phyloP scores from a whole-genome alignment of 352 stramenopile genomes.

The Phytophthora sp. region DNA sequence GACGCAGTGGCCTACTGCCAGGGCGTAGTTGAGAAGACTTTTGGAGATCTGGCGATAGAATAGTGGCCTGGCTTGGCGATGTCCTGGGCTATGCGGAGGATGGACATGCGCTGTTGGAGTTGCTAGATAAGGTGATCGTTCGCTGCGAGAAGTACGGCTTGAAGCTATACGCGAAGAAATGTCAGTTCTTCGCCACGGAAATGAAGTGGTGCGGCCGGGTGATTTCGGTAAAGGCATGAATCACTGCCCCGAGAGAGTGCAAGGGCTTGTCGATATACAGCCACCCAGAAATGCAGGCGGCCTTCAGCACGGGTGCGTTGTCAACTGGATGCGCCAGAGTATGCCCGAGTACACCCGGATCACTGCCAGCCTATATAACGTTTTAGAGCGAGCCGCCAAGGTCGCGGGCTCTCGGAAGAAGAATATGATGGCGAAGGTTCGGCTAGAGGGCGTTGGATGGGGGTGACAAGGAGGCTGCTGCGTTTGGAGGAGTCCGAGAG shows the following conservation, averaged over 20 bases:
- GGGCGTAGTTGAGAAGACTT: conserved; percentile 3
- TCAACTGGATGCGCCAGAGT: conserved; percentile 38
- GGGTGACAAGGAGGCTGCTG: not conserved
- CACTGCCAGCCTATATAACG: not conserved
- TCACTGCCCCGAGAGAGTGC: conserved; percentile 24
- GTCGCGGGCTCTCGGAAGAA: not conserved
- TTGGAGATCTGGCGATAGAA: not conserved
- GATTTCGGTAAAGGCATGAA: conserved; percentile 27
- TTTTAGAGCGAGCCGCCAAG: conserved; percentile 15
- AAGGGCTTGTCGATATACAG: conserved; percentile 31
- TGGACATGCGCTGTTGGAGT: conserved; percentile 6
- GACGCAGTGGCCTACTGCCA: conserved; percentile 8
- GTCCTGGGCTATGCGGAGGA: conserved; percentile 6
- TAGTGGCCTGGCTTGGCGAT: conserved; percentile 9
- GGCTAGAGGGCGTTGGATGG: conserved; percentile 13
- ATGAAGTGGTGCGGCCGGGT: conserved; percentile 32
- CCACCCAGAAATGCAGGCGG: conserved; percentile 22
- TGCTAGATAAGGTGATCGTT: conserved; percentile 25
- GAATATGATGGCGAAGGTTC: not conserved
- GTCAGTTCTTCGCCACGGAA: conserved; percentile 25
- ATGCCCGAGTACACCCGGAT: conserved; percentile 33
- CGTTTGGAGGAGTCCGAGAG: not conserved
- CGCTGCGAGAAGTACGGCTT: conserved; percentile 30
- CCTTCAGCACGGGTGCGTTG: conserved; percentile 41
- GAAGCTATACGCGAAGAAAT: conserved; percentile 43